phyloP scores from a whole-genome alignment of 495 filamentous ascomycete species.

The Lasiosphaeriaceae sp. region DNA sequence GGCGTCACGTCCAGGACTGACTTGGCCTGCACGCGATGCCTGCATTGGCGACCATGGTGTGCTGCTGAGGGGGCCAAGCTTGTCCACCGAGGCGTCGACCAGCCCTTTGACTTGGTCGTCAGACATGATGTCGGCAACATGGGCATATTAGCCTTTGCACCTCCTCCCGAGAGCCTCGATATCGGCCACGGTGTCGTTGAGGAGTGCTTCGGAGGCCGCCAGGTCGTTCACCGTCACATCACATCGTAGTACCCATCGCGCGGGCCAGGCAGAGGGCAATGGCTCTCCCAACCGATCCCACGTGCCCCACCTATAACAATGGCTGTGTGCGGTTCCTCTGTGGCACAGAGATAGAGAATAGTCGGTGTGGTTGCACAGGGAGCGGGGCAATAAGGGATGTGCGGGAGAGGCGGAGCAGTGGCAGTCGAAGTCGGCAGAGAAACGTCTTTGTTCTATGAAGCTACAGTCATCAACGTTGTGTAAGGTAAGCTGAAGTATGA shows the following conservation, averaged over 20 bases:
- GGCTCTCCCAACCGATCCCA: slow-evolving; percentile 60
- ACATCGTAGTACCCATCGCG: slow-evolving; percentile 59
- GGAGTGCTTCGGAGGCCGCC: slow-evolving; percentile 36
- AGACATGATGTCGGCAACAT: slow-evolving; percentile 54
- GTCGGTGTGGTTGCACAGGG: too few species aligned
- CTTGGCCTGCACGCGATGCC: slow-evolving; percentile 53
- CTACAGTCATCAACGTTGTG: too few species aligned
- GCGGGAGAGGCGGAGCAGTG: too few species aligned
- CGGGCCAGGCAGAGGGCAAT: slow-evolving; percentile 56
- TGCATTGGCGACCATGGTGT: slow-evolving; percentile 62
- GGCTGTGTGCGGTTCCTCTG: slow-evolving; percentile 26
- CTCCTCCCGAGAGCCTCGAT: slow-evolving; percentile 44
- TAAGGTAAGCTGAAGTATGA: too few species aligned
- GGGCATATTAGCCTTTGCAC: slow-evolving; percentile 38
- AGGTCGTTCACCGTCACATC: slow-evolving; percentile 59
- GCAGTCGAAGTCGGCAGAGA: neutral
- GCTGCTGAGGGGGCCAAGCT: slow-evolving; percentile 51
- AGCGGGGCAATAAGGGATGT: too few species aligned
- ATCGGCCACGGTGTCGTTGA: slow-evolving; percentile 46
- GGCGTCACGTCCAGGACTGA: slow-evolving; percentile 48
- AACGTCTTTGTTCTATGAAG: neutral
- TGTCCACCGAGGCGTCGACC: slow-evolving; percentile 40
- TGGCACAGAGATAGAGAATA: neutral
- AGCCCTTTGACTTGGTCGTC: slow-evolving; percentile 45
- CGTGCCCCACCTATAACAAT: slow-evolving; percentile 57